Conservation (phyloP, 441 rosid genomes). For the Gossypium schwendimanii region DNA sequence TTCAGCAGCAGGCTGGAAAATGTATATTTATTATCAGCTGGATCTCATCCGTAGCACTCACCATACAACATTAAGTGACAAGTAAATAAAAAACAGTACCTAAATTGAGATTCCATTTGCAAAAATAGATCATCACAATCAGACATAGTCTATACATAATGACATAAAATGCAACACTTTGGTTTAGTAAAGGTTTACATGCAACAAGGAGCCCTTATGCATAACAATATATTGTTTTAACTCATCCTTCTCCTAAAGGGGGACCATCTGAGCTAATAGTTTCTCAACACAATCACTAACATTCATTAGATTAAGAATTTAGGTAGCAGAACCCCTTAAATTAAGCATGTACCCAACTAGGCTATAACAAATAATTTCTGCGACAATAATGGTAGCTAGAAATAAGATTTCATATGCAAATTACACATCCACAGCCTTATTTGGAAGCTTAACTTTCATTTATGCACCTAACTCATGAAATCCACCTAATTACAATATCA, state of each 20-base stretch:
- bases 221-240: not conserved
- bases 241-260: not conserved
- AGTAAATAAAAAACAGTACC: not conserved
- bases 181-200: not conserved
- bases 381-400: not conserved
- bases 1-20: slow-evolving; percentile 92
- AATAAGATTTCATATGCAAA: not conserved
- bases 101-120: not conserved
- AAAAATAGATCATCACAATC: not conserved
- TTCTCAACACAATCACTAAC: not conserved
- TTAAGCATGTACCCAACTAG: not conserved
- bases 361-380: not conserved
- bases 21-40: slow-evolving; percentile 28
- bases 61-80: not conserved
- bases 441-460: slow-evolving; percentile 3
- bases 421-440: not conserved
- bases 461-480: not conserved
- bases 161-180: not conserved
- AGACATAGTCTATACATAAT: not conserved
- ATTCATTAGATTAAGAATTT: not conserved
- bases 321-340: not conserved
- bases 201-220: not conserved
- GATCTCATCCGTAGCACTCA: slow-evolving; percentile 12
- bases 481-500: not conserved
- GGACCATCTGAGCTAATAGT: not conserved